Base-by-base conservation (phyloP, 495 filamentous ascomycete species). In the Penicillium pancosmium region DNA sequence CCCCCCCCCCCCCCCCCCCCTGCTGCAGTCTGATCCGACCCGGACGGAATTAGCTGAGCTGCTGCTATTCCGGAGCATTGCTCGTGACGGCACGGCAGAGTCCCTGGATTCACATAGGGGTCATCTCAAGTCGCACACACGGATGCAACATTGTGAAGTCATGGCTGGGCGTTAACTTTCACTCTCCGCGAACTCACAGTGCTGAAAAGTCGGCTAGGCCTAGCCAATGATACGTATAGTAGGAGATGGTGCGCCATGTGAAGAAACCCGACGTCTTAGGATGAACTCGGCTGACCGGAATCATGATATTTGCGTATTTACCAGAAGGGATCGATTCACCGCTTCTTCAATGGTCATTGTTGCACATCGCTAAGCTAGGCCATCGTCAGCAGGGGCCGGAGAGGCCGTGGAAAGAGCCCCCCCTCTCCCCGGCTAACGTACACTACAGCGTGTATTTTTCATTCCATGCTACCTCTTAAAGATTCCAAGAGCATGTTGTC, bases 71-170 rank as follows among this genome's bases (percentile, higher is more conserved):
- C 63, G 16, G 55, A 57, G 48, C 50, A 57, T 40, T 18, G 58
- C 60, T 62, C 59, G 61, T 71, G 64, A 66, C 67, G 68, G 60
- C 52, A 61, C 46, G 53, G 33, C n/a, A 44, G 52, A 4, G 31
- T 43, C 50, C 19, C 54, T 46, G 55, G 55, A 57, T 50, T 47
- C 49, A 41, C 38, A 52, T 51, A 57, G 54, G 55, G 61, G 53
- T 51, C 44, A 12, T 46, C 57, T 57, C 48, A 58, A 66, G 64
- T 57, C 68, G 68, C 65, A 77, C 69, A 71, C 68, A 63, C 62
- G 68, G 69, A 71, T 77, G 72, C 71, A 67, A 75, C 74, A 68
- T 71, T 60, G 61, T 62, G 59, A 65, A 63, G 18, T 48, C 46
- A 48, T 48, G 46, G 46, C 46, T 48, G 44, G 52, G 59, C 35